Base-by-base conservation (phyloP, 2,329 filamentous ascomycete genomes). In the Ophiostoma novo-ulmi region DNA sequence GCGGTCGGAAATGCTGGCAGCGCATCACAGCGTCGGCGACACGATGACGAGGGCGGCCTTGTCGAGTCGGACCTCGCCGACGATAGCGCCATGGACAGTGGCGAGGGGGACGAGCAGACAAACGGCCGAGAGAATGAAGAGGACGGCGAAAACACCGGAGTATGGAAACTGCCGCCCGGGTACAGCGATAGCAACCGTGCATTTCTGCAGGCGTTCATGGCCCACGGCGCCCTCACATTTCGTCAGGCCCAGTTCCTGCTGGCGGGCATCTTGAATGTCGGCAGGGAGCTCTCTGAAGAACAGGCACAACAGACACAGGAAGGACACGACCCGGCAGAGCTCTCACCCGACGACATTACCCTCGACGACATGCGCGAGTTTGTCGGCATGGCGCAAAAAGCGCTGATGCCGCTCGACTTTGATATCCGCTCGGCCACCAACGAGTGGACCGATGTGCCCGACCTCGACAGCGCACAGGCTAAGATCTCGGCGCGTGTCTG, bases 191-290 rank as follows among this genome's bases (percentile, higher is more conserved):
- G 85, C 73, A 91, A 97, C 78, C 90, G 93, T 71, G 94, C 94
- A 10, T 97, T 99, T 77, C 84, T 98, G 0, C 95, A 99, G 80
- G 91, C 92, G 67, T 89, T 99, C 75, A 85, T 97, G 79, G 88
- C 91, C 3, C 88, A 89, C 68, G 91, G 91, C 31, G 88, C 88
- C 64, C 84, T 98, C 79, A 96, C 92, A 0, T 87, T 91, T 73
- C 83, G 88, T 69, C 88, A 96, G 76, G 89, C 89, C 14, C 88
- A 88, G 76, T 86, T 88, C 0, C 82, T 97, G 35, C 83, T 98
- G 17, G 92, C 94, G 3, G 86, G 85, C 41, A 94, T 98, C 70
- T 83, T 90, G 75, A 89, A 87, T 10, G 87, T 85, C 13, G 68
- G 63, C 63, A 65, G 41, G 20, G 36, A 65, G n/a, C 22, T 58